Evolutionary conservation across 306 rosid genomes (phyloP).

Genomic region (Cajanus cajan): DNA sequence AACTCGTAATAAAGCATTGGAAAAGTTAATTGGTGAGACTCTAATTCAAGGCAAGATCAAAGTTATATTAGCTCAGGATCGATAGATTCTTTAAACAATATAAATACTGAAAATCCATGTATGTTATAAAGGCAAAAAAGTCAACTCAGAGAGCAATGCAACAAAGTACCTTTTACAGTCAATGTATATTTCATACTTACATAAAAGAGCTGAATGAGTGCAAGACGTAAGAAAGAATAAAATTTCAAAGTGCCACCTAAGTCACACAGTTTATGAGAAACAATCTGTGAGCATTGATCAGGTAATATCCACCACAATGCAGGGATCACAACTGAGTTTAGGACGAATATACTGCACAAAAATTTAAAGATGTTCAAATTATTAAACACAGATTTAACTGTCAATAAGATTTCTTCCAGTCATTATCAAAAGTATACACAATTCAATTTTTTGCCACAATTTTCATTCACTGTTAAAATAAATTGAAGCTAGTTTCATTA

Average conservation of each 20-base stretch:
- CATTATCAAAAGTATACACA: neutral
- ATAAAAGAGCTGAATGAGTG: slow-evolving; percentile 72
- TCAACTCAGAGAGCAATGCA: neutral
- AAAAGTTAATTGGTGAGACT: neutral
- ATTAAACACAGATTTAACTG: neutral
- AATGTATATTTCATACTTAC: slow-evolving; percentile 49
- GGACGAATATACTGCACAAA: slow-evolving; percentile 67
- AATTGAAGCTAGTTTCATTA: neutral
- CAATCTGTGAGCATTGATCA: slow-evolving; percentile 47
- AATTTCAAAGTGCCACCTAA: slow-evolving; percentile 51
- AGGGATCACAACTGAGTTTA: slow-evolving; percentile 69
- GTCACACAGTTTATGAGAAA: slow-evolving; percentile 49
- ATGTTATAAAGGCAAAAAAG: neutral
- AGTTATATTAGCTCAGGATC: neutral
- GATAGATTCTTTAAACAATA: neutral
- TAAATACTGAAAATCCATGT: neutral
- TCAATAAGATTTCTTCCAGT: slow-evolving; percentile 9
- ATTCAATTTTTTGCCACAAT: neutral
- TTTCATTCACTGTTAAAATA: neutral
- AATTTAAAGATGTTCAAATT: slow-evolving; percentile 28
- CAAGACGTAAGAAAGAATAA: slow-evolving; percentile 65
- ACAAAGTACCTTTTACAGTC: neutral
- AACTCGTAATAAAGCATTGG: neutral
- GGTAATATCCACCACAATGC: slow-evolving; percentile 79
- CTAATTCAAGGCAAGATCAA: neutral